Evolutionary conservation across 169 alveolate genomes (phyloP).

Genomic region (Plasmodium falciparum): DNA sequence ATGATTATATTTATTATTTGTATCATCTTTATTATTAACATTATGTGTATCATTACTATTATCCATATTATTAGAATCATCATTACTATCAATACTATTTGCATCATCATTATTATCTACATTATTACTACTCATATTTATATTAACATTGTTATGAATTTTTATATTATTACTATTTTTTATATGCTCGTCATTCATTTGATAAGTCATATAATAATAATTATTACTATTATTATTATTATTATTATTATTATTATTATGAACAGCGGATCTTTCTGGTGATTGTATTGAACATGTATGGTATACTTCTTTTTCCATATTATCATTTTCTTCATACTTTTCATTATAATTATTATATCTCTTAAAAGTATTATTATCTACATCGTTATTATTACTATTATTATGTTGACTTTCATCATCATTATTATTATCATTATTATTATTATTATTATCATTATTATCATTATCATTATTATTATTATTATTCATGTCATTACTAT

Average conservation of each 20-base stretch:
- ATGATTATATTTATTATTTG: not conserved
- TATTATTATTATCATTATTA: not conserved
- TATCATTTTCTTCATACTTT: too few species aligned
- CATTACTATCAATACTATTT: not conserved
- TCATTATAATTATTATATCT: too few species aligned
- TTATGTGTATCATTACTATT: not conserved
- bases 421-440: not conserved
- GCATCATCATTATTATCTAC: not conserved
- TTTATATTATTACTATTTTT: not conserved
- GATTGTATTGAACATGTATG: too few species aligned
- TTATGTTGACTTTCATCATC: not conserved
- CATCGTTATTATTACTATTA: not conserved
- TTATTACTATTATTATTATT: not conserved
- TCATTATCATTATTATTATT: conserved; percentile 2
- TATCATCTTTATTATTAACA: not conserved
- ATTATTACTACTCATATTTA: not conserved
- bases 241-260: not conserved
- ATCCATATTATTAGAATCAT: not conserved
- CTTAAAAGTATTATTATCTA: too few species aligned
- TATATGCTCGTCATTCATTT: not conserved
- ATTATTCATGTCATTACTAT: not conserved
- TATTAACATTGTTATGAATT: not conserved
- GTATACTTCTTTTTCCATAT: too few species aligned
- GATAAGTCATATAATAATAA: not conserved
- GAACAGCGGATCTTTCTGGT: not conserved